These are phyloP conservation scores for Aspergillus arachidicola DNA, from an alignment of 2,329 filamentous ascomycete species.

Conservation along the genomic window DNA sequence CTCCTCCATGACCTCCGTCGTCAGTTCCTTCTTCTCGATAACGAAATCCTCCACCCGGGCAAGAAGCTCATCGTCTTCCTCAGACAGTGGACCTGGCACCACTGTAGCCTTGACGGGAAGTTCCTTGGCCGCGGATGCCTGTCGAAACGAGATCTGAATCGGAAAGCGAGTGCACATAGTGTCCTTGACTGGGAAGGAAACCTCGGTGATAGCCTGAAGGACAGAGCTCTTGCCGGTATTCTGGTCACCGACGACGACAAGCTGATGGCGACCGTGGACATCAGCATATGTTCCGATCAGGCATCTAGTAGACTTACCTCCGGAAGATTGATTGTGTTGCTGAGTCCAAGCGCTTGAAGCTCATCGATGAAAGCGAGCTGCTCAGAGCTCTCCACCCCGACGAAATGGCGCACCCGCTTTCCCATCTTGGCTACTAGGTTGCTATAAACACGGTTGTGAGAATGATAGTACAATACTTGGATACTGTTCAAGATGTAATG, in stretches of 20 bases:
- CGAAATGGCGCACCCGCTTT: slow-evolving; percentile 17
- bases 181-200: slow-evolving; percentile 7
- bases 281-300: background rate
- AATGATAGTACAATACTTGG: too few species aligned
- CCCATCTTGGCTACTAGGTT: background rate
- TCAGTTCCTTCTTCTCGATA: background rate
- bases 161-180: slow-evolving; percentile 12
- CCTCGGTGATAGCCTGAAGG: slow-evolving; percentile 11
- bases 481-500: background rate
- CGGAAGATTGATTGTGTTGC: slow-evolving; percentile 19
- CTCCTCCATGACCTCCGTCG: background rate
- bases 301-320: slow-evolving; percentile 8
- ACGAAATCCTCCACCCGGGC: background rate
- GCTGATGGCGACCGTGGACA: background rate
- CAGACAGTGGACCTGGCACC: background rate
- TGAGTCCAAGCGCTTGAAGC: slow-evolving; percentile 20
- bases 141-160: slow-evolving; percentile 11
- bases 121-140: background rate
- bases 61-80: background rate
- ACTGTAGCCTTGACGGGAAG: background rate
- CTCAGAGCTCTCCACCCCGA: slow-evolving; percentile 58
- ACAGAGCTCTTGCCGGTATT: slow-evolving; percentile 17
- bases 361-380: slow-evolving; percentile 24
- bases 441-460: background rate
- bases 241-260: slow-evolving; percentile 6